A percentile compares a stretch with the other conserved stretches of the same genome.
These are phyloP conservation scores for Mrakiaceae sp. DNA, from an alignment of 1,284 basidiomycete species.

Conservation along the genomic window DNA sequence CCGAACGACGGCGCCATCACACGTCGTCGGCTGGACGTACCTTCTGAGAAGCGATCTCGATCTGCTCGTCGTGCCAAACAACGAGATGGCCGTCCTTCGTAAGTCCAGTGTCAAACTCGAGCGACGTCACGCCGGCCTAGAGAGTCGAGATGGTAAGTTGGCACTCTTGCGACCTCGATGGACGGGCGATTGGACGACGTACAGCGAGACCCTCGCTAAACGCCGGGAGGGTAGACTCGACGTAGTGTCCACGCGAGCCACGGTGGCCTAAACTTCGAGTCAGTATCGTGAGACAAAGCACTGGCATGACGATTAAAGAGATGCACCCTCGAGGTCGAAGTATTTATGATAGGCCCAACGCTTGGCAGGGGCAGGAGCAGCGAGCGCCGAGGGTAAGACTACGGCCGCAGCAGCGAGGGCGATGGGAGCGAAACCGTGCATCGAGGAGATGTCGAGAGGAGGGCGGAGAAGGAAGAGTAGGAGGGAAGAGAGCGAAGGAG, in stretches of 20 bases:
- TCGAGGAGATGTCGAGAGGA: not conserved
- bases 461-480: not conserved
- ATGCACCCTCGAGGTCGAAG: conserved; percentile 45
- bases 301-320: not conserved
- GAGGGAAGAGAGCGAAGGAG: too few relatives aligned
- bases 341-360: conserved; percentile 25
- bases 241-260: conserved; percentile 24
- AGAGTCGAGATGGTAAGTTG: conserved; percentile 30
- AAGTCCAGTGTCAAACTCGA: conserved; percentile 58
- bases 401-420: not conserved
- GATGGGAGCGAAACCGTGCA: not conserved
- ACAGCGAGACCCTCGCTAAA: conserved; percentile 48
- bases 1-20: too few relatives aligned
- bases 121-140: conserved; percentile 57
- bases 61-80: conserved; percentile 61
- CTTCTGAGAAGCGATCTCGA: not conserved
- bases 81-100: conserved; percentile 56
- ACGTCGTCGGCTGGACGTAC: too few relatives aligned
- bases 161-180: too few relatives aligned
- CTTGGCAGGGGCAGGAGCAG: conserved; percentile 1
- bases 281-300: not conserved
- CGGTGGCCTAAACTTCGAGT: conserved; percentile 8
- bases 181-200: too few relatives aligned
- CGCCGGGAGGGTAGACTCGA: conserved; percentile 56
- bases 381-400: not conserved